Conservation (phyloP, 2,329 filamentous ascomycete species). For the Chaetoscypha palmicola region DNA sequence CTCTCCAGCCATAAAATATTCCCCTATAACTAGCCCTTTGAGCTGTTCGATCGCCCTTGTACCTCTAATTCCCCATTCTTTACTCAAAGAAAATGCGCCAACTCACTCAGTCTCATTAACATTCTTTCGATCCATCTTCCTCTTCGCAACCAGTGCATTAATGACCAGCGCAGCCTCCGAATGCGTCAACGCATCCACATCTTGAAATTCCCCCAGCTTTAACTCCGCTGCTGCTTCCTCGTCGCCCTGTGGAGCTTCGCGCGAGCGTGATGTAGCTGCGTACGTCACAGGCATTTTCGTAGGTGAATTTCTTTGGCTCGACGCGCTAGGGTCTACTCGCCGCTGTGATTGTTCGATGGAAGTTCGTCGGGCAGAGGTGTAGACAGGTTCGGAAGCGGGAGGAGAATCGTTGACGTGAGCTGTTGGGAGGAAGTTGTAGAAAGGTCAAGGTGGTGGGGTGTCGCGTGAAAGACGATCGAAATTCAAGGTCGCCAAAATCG, state of each 20-base stretch:
- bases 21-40: neutral
- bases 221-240: constrained; percentile 80
- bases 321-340: neutral
- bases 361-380: neutral
- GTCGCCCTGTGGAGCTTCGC: constrained; percentile 65
- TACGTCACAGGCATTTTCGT: constrained; percentile 19
- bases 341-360: neutral
- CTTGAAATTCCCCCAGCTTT: constrained; percentile 86
- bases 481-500: too few species aligned
- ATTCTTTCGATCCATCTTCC: constrained; percentile 72
- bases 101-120: constrained; percentile 77
- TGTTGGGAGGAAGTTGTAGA: too few species aligned
- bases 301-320: neutral
- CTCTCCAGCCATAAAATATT: too few species aligned
- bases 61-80: neutral
- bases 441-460: too few species aligned
- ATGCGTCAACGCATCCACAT: constrained; percentile 84
- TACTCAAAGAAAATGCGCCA: neutral
- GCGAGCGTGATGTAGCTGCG: constrained; percentile 50
- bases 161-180: constrained; percentile 90
- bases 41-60: neutral
- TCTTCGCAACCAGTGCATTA: constrained; percentile 77
- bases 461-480: too few species aligned
- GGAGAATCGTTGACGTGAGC: neutral
- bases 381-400: neutral